phyloP scores from a whole-genome alignment of 768 basidiomycete genomes.

The Termitomyces sp. region DNA sequence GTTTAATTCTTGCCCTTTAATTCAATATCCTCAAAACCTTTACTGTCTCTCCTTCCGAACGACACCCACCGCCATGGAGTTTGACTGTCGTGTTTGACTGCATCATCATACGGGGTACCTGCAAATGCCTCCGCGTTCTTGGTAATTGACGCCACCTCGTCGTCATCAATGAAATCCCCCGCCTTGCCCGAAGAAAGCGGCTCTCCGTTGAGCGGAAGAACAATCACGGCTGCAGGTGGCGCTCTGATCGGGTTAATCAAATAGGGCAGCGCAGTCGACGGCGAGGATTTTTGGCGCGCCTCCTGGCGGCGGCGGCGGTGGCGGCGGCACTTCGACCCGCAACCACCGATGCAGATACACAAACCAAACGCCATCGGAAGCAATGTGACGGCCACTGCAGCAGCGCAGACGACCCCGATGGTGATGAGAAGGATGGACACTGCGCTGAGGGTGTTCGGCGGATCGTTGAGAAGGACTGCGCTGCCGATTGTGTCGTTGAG shows the following conservation, averaged over 20 bases:
- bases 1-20: background rate
- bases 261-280: background rate
- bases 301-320: background rate
- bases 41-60: no score
- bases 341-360: no score
- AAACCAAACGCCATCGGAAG: background rate
- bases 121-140: conserved; percentile 6
- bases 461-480: background rate
- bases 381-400: background rate
- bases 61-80: no score
- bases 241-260: background rate
- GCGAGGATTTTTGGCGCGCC: background rate
- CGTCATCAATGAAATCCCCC: background rate
- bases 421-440: background rate
- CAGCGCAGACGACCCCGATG: background rate
- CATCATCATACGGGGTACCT: background rate
- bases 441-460: background rate
- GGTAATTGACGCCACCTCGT: conserved; percentile 1
- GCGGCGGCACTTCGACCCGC: background rate
- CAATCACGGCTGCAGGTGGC: background rate
- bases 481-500: conserved; percentile 47
- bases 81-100: no score
- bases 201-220: background rate
- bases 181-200: no score
- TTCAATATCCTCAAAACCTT: conserved; percentile 1